Evolutionary conservation across 2,329 filamentous ascomycete species (phyloP).

Genomic region (Ceratocystis cubensis): DNA sequence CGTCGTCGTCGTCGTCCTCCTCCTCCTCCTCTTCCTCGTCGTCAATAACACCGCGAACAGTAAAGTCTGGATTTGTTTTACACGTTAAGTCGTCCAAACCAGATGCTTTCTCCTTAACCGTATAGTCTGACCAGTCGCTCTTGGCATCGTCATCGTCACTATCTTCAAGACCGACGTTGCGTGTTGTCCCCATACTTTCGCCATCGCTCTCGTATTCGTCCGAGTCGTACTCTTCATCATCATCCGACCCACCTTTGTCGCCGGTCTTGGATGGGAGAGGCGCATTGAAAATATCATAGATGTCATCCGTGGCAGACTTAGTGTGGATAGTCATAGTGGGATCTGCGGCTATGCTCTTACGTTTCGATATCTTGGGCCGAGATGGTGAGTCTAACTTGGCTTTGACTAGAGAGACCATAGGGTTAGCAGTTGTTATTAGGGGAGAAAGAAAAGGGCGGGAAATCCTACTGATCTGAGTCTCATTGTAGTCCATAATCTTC

Average conservation of each 20-base stretch:
- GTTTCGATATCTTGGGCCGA: conserved; percentile 70
- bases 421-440: not conserved
- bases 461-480: conserved; percentile 77
- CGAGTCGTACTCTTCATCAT: conserved; percentile 30
- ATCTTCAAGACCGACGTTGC: conserved; percentile 39
- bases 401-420: conserved; percentile 50
- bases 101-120: conserved; percentile 43
- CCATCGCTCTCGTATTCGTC: conserved; percentile 71
- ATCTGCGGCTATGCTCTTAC: conserved; percentile 45
- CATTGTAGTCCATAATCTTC: conserved; percentile 74
- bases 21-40: conserved; percentile 29
- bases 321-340: conserved; percentile 99
- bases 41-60: conserved; percentile 26
- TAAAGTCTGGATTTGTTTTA: conserved; percentile 36
- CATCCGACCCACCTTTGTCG: conserved; percentile 22
- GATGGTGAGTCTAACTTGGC: conserved; percentile 85
- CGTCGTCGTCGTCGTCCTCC: conserved; percentile 27
- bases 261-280: conserved; percentile 41
- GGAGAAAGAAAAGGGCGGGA: not conserved
- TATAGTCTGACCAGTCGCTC: conserved; percentile 83
- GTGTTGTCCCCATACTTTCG: conserved; percentile 71
- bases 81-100: conserved; percentile 32
- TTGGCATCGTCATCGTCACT: conserved; percentile 43
- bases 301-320: conserved; percentile 87
- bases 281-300: conserved; percentile 93